Percentiles rank a stretch among this genome's conserved stretches.
These are phyloP conservation scores for Serendipita indica DNA, from an alignment of 768 basidiomycete species.

Conservation along the genomic window DNA sequence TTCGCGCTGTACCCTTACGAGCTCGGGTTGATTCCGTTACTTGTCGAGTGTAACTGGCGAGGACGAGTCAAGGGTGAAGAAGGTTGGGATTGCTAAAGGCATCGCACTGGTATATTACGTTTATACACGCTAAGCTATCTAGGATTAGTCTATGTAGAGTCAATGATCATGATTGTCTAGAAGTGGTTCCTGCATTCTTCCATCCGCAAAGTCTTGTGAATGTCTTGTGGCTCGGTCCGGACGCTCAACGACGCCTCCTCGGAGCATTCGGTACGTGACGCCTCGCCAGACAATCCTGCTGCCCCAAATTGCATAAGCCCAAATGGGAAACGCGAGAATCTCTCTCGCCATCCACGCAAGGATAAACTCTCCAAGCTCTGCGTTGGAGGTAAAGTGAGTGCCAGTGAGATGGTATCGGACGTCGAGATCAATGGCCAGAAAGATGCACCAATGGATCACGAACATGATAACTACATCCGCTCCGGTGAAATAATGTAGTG, in stretches of 20 bases:
- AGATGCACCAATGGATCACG: slow-evolving; percentile 35
- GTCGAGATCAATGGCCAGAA: slow-evolving; percentile 59
- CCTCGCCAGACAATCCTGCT: slow-evolving; percentile 83
- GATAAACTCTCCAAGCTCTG: slow-evolving; percentile 44
- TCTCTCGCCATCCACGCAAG: slow-evolving; percentile 71
- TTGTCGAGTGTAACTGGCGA: slow-evolving; percentile 67
- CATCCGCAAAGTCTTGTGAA: not conserved
- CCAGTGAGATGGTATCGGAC: slow-evolving; percentile 67
- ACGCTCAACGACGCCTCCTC: slow-evolving; percentile 60
- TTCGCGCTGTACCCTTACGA: slow-evolving; percentile 47
- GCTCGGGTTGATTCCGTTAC: slow-evolving; percentile 40
- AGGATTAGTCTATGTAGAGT: not conserved
- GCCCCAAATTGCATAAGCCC: slow-evolving; percentile 66
- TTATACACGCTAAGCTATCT: not conserved
- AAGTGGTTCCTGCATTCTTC: not conserved
- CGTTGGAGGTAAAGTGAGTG: slow-evolving; percentile 34
- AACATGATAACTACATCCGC: slow-evolving; percentile 34
- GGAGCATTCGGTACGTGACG: slow-evolving; percentile 51
- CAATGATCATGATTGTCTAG: not conserved
- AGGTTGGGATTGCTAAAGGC: slow-evolving; percentile 10
- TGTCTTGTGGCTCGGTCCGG: slow-evolving; percentile 21
- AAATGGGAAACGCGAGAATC: slow-evolving; percentile 75
- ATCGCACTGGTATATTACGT: not conserved
- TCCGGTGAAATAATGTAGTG: slow-evolving; percentile 31
- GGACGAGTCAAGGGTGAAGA: slow-evolving; percentile 22